A percentile compares a stretch with the other conserved stretches of the same genome.
phyloP scores from a whole-genome alignment of 139 green algal genomes.

The Chlamydomonas incerta region DNA sequence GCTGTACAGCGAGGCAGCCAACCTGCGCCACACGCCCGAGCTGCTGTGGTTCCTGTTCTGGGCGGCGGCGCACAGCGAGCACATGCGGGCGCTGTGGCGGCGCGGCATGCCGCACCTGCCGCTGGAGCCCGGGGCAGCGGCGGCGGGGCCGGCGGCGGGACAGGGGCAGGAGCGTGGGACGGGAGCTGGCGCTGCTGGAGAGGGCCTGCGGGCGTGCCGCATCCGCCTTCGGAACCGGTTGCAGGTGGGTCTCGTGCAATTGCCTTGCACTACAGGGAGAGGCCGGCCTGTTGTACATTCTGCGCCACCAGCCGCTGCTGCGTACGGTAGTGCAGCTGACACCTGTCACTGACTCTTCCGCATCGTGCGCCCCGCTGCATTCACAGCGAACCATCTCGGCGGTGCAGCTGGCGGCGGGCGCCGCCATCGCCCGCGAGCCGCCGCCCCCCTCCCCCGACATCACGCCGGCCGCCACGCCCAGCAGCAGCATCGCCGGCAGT shows the following conservation, averaged over 20 bases:
- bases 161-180: not conserved
- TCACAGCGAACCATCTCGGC: constrained; percentile 1
- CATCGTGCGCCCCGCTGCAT: not conserved
- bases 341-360: too few species aligned
- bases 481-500: too few species aligned
- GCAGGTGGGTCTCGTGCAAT: not conserved
- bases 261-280: too few species aligned
- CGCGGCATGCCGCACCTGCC: not conserved
- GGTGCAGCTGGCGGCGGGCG: not conserved
- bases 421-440: not conserved
- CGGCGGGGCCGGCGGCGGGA: not conserved
- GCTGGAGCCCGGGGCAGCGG: not conserved
- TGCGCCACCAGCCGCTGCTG: too few species aligned
- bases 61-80: constrained; percentile 24
- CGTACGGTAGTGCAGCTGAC: too few species aligned
- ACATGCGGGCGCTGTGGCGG: constrained; percentile 15
- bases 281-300: too few species aligned
- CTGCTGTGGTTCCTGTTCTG: constrained; percentile 82
- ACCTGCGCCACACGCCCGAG: constrained; percentile 74
- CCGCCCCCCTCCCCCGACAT: not conserved
- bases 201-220: not conserved
- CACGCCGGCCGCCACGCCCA: not conserved
- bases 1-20: constrained; percentile 62
- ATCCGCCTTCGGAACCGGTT: constrained; percentile 9
- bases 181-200: not conserved